These are phyloP conservation scores for Populus euphratica DNA, from an alignment of 345 rosid species.

Conservation along the genomic window DNA sequence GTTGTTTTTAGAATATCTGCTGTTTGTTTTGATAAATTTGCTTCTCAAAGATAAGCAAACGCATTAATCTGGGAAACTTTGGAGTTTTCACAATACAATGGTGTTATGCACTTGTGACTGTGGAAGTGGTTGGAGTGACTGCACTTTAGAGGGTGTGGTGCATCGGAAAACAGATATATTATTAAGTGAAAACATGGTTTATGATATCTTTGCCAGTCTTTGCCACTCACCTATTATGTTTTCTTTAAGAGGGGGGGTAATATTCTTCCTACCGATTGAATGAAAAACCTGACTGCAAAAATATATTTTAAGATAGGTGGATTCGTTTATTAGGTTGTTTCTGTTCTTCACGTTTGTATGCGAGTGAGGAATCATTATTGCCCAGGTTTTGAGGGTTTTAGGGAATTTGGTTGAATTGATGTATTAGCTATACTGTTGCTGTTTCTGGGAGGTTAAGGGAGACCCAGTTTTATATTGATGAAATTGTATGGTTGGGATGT, in stretches of 20 bases:
- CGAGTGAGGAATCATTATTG: background rate
- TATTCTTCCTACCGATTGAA: background rate
- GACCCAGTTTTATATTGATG: background rate
- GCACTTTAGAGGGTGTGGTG: background rate
- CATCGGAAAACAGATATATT: background rate
- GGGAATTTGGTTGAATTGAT: background rate
- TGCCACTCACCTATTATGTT: background rate
- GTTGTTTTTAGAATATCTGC: background rate
- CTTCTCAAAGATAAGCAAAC: background rate
- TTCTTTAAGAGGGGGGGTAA: background rate
- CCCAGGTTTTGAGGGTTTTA: background rate
- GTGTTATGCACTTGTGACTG: background rate
- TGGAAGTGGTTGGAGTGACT: background rate
- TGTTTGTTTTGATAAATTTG: background rate
- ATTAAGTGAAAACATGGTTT: background rate
- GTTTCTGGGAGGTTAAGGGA: background rate
- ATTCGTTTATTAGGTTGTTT: background rate
- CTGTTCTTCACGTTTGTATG: background rate
- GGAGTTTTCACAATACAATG: background rate
- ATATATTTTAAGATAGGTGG: background rate
- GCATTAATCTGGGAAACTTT: background rate
- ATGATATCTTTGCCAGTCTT: background rate
- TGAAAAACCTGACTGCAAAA: background rate
- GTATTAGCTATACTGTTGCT: no score
- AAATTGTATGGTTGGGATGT: no score